A percentile compares a stretch with the other conserved stretches of the same genome.
phyloP scores from a whole-genome alignment of 176 grass and related monocot genomes.

The Oryza meridionalis region DNA sequence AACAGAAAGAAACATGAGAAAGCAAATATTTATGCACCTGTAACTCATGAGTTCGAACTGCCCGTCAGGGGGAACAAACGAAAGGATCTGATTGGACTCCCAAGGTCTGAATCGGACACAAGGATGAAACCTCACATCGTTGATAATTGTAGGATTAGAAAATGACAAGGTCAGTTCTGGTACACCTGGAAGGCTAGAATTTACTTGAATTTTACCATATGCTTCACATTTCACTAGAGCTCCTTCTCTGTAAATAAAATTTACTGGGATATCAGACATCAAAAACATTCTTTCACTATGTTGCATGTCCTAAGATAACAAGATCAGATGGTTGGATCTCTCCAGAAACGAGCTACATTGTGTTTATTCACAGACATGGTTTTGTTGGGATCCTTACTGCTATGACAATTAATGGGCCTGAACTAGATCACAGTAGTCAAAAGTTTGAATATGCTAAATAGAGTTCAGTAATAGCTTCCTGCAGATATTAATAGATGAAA shows the following conservation, averaged over 20 bases:
- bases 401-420: neutral
- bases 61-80: constrained; percentile 89
- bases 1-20: neutral
- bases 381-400: neutral
- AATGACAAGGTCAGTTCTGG: constrained; percentile 92
- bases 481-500: constrained; percentile 15
- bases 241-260: constrained; percentile 61
- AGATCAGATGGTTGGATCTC: neutral
- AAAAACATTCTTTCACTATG: neutral
- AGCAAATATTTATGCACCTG: constrained; percentile 50
- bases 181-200: constrained; percentile 80
- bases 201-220: constrained; percentile 90
- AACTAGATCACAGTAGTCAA: constrained; percentile 2
- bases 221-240: constrained; percentile 78
- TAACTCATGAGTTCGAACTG: constrained; percentile 94
- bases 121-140: constrained; percentile 90
- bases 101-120: constrained; percentile 89
- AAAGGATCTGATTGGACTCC: constrained; percentile 76
- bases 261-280: neutral
- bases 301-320: neutral
- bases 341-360: neutral
- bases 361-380: neutral
- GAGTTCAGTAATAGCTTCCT: neutral
- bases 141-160: constrained; percentile 70
- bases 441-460: neutral